Evolutionary conservation across 441 rosid species (phyloP), one percentile per base, ranked within the genome.

Genomic region (California macrophylla): DNA sequence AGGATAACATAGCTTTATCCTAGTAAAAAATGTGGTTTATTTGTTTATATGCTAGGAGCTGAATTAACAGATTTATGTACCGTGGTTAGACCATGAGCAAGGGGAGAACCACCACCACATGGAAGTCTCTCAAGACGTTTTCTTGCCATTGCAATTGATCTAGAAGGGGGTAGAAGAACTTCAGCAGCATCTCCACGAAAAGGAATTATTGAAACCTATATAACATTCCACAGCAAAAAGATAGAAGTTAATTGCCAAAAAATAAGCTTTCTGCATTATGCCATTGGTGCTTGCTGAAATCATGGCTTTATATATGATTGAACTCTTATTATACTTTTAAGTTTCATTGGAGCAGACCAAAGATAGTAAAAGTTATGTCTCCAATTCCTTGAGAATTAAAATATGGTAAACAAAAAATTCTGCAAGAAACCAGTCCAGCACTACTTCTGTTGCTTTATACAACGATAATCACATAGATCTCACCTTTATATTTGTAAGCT

Each of bases 51-150:
- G 62, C 68, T 30, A 70, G 12, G 28, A 61, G 67, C 42, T 15
- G 62, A 18, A 60, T 30, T 21, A 47, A 63, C 1, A 21, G 10
- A 71, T 73, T 56, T 72, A 82, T 87, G 71, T 85, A 94, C 99
- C 80, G 88, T 89, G 30, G 98, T 90, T 74, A 94, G 86, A 77
- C 99, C 99, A 76, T 94, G 99, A 72, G 99, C 99, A 30, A 94
- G 82, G 67, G 99, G 99, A 69, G 99, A 94, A 78, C 98, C 99
- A 70, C 98, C 98, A 67, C 98, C 99, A 78, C 99, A 94, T 60
- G 98, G 99, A 81, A 92, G 99, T 77, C 96, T 86, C 85, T 94
- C 96, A 3, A 92, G 97, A 78, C 99, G 96, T 68, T 85, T 94
- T 78, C 97, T 87, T 78, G 99, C 99, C 99, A 94, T 94, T 66